Conservation (phyloP, 331 rosid species). For the Malus hybrid region DNA sequence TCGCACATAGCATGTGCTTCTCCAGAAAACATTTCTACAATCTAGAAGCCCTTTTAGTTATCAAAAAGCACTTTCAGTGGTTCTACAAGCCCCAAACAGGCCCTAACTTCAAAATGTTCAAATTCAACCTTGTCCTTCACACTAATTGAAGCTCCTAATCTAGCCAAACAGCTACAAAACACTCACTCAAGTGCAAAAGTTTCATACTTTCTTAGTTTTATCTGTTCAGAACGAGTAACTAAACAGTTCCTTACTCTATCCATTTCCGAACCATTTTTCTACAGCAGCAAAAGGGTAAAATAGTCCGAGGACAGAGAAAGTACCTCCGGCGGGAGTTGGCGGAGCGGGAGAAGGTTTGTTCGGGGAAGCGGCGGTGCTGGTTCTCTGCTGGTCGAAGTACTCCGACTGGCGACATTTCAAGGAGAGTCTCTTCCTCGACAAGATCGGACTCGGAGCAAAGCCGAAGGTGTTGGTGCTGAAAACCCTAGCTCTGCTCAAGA, state of each 20-base stretch:
- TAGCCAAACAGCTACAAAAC: not conserved
- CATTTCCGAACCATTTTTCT: not conserved
- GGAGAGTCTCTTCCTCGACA: slow-evolving; percentile 16
- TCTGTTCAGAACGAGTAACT: not conserved
- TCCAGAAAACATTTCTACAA: too few species aligned
- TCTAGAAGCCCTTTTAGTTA: too few species aligned
- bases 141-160: not conserved
- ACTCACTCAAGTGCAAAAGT: not conserved
- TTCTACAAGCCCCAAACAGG: too few species aligned
- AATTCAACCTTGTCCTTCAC: not conserved
- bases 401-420: slow-evolving; percentile 59
- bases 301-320: not conserved
- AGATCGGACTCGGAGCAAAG: slow-evolving; percentile 13
- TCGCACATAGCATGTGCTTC: too few species aligned
- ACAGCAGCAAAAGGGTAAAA: not conserved
- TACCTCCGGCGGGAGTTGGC: slow-evolving; percentile 27
- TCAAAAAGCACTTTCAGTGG: too few species aligned
- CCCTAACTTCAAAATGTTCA: not conserved
- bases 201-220: not conserved
- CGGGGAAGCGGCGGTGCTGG: slow-evolving; percentile 13
- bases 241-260: not conserved
- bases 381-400: slow-evolving; percentile 35
- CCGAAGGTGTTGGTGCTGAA: slow-evolving; percentile 17
- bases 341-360: slow-evolving; percentile 17
- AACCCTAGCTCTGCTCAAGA: slow-evolving; percentile 7